These are phyloP conservation scores for Choiromyces venosus DNA, from an alignment of 495 filamentous ascomycete species.

Conservation along the genomic window DNA sequence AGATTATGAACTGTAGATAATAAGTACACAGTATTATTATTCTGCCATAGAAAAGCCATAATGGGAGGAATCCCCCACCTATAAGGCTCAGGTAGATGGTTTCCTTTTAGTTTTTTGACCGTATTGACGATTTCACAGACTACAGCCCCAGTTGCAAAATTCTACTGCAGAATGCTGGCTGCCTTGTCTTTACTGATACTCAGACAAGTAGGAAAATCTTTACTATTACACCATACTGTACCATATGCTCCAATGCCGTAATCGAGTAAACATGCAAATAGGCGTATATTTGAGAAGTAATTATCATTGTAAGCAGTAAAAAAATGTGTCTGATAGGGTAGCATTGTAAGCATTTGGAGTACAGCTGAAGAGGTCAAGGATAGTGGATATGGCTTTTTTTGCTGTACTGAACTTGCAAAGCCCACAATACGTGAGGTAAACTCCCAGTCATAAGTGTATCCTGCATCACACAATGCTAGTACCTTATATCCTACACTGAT, in stretches of 20 bases:
- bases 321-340: background rate
- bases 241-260: background rate
- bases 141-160: background rate
- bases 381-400: background rate
- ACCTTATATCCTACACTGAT: no score
- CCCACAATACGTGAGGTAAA: no score
- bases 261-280: background rate
- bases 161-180: background rate
- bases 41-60: no score
- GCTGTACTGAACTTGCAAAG: background rate
- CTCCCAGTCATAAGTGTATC: no score
- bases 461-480: no score
- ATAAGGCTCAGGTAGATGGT: no score
- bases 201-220: no score
- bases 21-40: no score
- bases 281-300: background rate
- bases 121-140: no score
- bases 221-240: background rate
- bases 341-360: background rate
- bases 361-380: background rate
- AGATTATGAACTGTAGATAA: constrained; percentile 19
- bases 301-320: background rate
- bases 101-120: no score
- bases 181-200: no score
- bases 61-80: no score